Conservation (phyloP, 257 asterid genomes). For the Solanum lycopersicoides region DNA sequence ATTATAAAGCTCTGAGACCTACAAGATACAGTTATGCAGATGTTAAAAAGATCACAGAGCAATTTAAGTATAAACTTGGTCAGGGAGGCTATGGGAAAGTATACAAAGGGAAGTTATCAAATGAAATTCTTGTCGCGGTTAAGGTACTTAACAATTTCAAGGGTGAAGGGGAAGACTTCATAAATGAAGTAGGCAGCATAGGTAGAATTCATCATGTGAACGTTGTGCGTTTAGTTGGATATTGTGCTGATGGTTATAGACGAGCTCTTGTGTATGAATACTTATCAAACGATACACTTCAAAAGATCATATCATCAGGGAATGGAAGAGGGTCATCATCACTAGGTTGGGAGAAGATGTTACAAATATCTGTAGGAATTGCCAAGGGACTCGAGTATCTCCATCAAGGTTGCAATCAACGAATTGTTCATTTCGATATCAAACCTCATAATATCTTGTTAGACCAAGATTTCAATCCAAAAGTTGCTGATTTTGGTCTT, state of each 20-base stretch:
- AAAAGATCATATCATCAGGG: conserved; percentile 33
- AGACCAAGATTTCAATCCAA: conserved; percentile 52
- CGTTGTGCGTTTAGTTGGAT: conserved; percentile 61
- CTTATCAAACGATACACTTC: conserved; percentile 50
- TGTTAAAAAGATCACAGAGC: conserved; percentile 39
- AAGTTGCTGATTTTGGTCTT: conserved; percentile 66
- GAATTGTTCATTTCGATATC: conserved; percentile 66
- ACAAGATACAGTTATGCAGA: conserved; percentile 52
- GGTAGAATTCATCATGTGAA: conserved; percentile 62
- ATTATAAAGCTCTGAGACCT: conserved; percentile 56
- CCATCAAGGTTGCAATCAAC: conserved; percentile 66
- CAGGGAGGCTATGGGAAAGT: conserved; percentile 68
- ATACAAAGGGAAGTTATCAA: conserved; percentile 52
- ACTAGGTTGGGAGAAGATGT: conserved; percentile 56
- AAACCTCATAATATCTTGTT: conserved; percentile 61
- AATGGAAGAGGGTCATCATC: conserved; percentile 11
- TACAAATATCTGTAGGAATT: conserved; percentile 36
- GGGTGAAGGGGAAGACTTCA: conserved; percentile 63
- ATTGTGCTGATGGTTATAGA: conserved; percentile 63
- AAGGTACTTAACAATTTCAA: conserved; percentile 46
- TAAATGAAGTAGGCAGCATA: conserved; percentile 59
- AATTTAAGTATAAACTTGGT: conserved; percentile 47
- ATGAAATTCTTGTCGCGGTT: conserved; percentile 49
- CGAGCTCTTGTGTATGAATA: conserved; percentile 62
- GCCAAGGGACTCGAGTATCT: conserved; percentile 66